These are phyloP conservation scores for Salix udensis DNA, from an alignment of 345 rosid species.

Conservation along the genomic window DNA sequence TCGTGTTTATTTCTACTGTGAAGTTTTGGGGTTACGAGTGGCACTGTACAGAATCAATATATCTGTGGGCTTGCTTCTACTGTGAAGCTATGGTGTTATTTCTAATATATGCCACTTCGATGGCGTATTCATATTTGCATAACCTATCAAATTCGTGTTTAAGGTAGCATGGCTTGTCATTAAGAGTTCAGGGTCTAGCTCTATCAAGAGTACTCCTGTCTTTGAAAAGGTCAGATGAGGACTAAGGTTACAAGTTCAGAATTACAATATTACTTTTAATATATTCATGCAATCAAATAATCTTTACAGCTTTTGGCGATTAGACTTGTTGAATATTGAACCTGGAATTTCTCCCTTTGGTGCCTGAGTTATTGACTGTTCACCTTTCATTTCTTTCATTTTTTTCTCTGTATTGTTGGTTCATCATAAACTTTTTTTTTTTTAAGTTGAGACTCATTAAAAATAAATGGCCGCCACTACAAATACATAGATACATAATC, in stretches of 20 bases:
- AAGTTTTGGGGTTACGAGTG: neutral
- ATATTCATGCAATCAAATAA: neutral
- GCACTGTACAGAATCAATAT: neutral
- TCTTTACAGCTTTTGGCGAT: neutral
- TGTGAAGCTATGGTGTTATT: neutral
- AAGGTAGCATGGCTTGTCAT: neutral
- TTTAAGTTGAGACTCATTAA: too few species aligned
- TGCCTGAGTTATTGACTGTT: neutral
- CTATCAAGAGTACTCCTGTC: neutral
- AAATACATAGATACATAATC: too few species aligned
- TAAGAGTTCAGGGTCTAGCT: neutral
- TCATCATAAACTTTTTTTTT: neutral
- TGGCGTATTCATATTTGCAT: neutral
- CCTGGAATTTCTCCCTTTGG: neutral
- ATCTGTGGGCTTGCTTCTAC: neutral
- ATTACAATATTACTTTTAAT: neutral
- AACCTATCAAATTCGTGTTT: neutral
- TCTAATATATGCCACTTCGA: neutral
- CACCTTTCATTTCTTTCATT: neutral
- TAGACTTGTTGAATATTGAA: neutral
- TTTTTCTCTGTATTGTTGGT: too few species aligned
- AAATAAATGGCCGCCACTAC: too few species aligned
- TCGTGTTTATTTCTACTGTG: neutral
- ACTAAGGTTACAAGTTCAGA: neutral
- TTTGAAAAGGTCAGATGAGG: neutral